These are phyloP conservation scores for Cordyceps fumosorosea DNA, from an alignment of 2,329 filamentous ascomycete genomes.

Conservation along the genomic window DNA sequence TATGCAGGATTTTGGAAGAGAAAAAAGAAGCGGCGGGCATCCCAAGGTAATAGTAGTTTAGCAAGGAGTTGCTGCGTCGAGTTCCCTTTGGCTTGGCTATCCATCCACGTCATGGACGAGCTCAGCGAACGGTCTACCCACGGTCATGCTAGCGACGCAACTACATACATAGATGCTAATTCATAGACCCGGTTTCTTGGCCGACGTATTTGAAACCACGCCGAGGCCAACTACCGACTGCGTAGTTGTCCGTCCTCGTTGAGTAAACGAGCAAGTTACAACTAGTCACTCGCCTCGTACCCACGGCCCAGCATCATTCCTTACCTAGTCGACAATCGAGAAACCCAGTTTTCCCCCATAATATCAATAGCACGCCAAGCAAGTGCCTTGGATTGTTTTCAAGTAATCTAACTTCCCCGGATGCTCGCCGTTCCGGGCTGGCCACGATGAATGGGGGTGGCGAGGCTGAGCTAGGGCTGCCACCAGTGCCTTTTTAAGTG, in stretches of 20 bases:
- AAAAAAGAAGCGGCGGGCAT: background rate
- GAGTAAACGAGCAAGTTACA: background rate
- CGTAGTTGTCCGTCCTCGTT: background rate
- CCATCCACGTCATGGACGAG: background rate
- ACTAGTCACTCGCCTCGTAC: background rate
- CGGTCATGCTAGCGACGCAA: too few relatives aligned
- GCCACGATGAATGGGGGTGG: background rate
- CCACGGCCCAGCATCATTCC: background rate
- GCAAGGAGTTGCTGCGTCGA: background rate
- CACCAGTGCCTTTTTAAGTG: background rate
- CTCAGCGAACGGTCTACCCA: background rate
- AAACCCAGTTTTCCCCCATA: background rate
- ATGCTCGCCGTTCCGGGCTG: slow-evolving; percentile 4
- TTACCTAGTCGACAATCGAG: background rate
- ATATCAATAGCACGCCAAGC: background rate
- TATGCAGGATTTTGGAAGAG: background rate
- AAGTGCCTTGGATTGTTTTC: background rate
- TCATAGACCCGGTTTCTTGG: background rate
- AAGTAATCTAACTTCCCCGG: background rate
- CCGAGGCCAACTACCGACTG: background rate
- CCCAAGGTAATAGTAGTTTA: background rate
- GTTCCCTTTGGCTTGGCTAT: background rate
- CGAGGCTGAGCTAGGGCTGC: background rate
- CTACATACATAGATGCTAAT: too few relatives aligned
- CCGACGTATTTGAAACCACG: background rate